A percentile compares a stretch with the other conserved stretches of the same genome.
These are phyloP conservation scores for Closterium sp. DNA, from an alignment of 139 green algal genomes.

Conservation along the genomic window DNA sequence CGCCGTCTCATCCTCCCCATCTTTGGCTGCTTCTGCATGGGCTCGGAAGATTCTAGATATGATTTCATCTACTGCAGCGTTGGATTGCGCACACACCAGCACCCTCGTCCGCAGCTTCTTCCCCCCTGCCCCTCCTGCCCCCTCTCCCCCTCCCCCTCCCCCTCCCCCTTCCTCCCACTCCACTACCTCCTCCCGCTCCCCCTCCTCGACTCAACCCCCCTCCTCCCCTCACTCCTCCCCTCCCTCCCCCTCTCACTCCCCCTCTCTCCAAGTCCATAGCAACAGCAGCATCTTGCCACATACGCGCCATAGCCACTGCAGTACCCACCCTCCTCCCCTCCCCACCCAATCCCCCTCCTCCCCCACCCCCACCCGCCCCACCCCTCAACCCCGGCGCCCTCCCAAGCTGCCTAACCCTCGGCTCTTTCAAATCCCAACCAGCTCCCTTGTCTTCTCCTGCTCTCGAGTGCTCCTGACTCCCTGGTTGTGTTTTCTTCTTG, in stretches of 20 bases:
- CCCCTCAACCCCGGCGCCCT: neutral
- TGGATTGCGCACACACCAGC: constrained; percentile 50
- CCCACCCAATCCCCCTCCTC: neutral
- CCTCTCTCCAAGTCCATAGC: constrained; percentile 22
- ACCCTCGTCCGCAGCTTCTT: constrained; percentile 11
- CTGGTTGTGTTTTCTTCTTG: neutral
- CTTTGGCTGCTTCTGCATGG: neutral
- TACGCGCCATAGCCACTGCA: neutral
- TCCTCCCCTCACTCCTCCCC: neutral
- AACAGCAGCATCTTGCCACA: constrained; percentile 25
- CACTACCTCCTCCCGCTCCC: neutral
- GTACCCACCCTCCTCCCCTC: neutral
- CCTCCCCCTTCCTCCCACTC: neutral
- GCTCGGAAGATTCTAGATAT: constrained; percentile 24
- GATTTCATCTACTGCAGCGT: constrained; percentile 51
- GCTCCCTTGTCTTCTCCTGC: neutral
- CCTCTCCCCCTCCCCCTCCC: neutral
- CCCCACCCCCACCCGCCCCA: neutral
- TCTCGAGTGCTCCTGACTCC: neutral
- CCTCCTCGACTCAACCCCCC: neutral
- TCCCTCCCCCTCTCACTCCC: neutral
- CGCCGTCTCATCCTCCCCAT: neutral
- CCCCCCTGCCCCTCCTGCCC: neutral
- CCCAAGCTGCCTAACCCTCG: neutral
- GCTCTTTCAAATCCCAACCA: neutral